Base-by-base conservation (phyloP, 352 stramenopile genomes). In the Phytophthora uliginosa region DNA sequence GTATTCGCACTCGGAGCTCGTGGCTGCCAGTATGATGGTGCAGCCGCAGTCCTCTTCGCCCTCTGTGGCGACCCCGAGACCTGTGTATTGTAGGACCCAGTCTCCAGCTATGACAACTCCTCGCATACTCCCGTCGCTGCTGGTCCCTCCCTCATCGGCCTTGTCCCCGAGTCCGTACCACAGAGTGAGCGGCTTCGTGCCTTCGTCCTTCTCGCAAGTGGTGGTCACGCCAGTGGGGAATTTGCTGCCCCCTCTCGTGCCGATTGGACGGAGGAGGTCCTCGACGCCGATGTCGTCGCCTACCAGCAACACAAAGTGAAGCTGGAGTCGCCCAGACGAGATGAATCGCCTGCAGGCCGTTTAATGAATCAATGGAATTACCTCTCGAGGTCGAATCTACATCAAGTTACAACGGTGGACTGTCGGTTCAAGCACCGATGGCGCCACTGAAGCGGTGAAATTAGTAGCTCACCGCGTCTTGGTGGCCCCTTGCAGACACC, bases 1-100 rank as follows among this genome's bases (percentile, higher is more conserved):
- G 1, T 83, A 85, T 61, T 79, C 75, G 15, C 66, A 71, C 31
- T 85, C 75, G 28, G 75, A 83, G 56, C 59, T 81, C 17, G 47
- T 68, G 18, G 78, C 76, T 24, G 78, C 78, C 3, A 77, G 59
- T 53, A 72, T 72, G 10, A 61, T 85, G 33, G 63, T 69, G 13
- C 69, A 77, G 31, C 59, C 74, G 18, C 54, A 66, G 40, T 33
- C 60, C 13, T 62, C 33, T 22, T 2, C 51, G 13, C 9, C 63
- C 0, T 3, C 34, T 26, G 24, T 40, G 28, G n/a, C 56, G 26
- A 33, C 47, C 7, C 60, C 66, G 20, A 48, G 38, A 15, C 17
- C 59, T 34, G 42, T 34, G 12, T 63, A 67, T 56, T 58, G 62
- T 51, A 71, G 57, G 48, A 55, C 13, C 5, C 59, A 66, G 17